phyloP scores from a whole-genome alignment of 345 rosid genomes.

The Eucalyptus guilfoylei region DNA sequence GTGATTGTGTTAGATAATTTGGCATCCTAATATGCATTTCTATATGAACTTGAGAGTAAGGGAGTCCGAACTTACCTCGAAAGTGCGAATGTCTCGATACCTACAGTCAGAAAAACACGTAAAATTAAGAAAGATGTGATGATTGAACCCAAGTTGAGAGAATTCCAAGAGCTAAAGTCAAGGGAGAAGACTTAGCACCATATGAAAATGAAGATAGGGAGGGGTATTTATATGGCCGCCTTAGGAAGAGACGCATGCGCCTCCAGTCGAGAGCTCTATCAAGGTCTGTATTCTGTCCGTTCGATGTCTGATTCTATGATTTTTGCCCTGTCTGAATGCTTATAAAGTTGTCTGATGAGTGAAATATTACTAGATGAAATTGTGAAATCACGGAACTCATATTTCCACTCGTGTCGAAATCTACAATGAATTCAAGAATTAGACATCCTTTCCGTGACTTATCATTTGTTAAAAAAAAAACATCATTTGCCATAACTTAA shows the following conservation, averaged over 20 bases:
- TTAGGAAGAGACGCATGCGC: background rate
- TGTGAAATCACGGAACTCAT: background rate
- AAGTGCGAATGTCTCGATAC: background rate
- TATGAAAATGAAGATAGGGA: background rate
- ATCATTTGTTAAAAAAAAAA: background rate
- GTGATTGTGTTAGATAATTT: background rate
- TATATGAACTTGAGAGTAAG: background rate
- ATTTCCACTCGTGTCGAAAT: background rate
- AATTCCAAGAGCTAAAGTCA: background rate
- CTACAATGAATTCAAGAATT: background rate
- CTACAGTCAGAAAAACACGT: background rate
- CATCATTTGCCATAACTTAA: background rate
- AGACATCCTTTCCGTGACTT: background rate
- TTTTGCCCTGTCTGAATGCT: background rate
- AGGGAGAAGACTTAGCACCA: background rate
- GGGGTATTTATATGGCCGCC: background rate
- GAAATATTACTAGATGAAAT: background rate
- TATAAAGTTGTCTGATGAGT: background rate
- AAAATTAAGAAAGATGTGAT: background rate
- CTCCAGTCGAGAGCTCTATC: background rate
- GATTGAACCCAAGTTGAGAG: background rate
- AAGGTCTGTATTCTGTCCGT: background rate
- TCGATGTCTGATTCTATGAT: background rate
- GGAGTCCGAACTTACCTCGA: background rate
- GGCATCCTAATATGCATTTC: background rate